Evolutionary conservation across 768 basidiomycete genomes (phyloP).

Genomic region (Boletus pseudopeckii): DNA sequence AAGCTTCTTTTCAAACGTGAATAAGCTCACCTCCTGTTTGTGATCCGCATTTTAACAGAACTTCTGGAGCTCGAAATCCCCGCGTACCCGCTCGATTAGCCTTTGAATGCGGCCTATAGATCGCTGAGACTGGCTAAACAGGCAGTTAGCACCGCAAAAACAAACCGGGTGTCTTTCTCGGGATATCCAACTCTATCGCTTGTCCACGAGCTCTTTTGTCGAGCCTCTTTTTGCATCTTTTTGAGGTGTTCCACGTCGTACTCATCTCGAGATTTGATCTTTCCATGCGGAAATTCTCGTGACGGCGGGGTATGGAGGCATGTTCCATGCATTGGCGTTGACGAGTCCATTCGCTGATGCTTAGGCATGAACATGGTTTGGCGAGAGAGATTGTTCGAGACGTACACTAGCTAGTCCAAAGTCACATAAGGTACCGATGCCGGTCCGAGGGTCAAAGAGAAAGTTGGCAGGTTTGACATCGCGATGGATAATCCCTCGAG

Average conservation of each 20-base stretch:
- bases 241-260: conserved; percentile 50
- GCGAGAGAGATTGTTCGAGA: conserved; percentile 3
- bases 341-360: conserved; percentile 52
- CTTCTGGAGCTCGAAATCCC: conserved; percentile 96
- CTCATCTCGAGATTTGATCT: conserved; percentile 41
- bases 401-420: conserved; percentile 93
- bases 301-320: conserved; percentile 81
- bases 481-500: conserved; percentile 85
- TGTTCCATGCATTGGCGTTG: conserved; percentile 42
- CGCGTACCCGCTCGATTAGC: conserved; percentile 96
- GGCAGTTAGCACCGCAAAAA: not conserved
- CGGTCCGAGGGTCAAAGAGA: conserved; percentile 81
- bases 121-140: not conserved
- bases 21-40: conserved; percentile 80
- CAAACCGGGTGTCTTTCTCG: conserved; percentile 69
- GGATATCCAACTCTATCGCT: conserved; percentile 77
- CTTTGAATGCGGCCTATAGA: conserved; percentile 69
- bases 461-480: conserved; percentile 99
- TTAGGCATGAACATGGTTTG: conserved; percentile 2
- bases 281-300: conserved; percentile 65
- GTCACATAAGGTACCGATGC: conserved; percentile 85
- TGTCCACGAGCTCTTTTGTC: conserved; percentile 47
- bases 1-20: not conserved
- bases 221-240: conserved; percentile 57
- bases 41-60: conserved; percentile 88